These are phyloP conservation scores for Starmerella cellae DNA, from an alignment of 805 yeast species.

Conservation along the genomic window DNA sequence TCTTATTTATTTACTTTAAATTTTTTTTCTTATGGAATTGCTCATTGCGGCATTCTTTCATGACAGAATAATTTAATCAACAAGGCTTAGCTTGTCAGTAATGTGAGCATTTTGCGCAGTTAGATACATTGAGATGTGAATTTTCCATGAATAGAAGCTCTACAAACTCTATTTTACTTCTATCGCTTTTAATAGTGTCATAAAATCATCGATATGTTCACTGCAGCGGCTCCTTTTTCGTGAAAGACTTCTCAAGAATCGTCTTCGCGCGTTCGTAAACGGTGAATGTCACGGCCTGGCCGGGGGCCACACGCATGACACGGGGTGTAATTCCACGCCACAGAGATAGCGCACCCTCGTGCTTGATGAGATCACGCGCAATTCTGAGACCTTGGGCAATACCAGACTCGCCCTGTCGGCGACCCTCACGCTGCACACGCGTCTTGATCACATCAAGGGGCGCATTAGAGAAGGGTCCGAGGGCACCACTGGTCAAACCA, in stretches of 20 bases:
- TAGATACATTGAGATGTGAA: too few relatives aligned
- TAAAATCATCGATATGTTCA: too few relatives aligned
- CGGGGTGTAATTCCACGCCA: constrained; percentile 98
- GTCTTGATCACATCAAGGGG: constrained; percentile 96
- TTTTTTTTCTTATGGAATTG: too few relatives aligned
- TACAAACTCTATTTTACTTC: not conserved
- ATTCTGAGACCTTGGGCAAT: constrained; percentile 68
- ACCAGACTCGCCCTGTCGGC: constrained; percentile 48
- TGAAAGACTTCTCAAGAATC: constrained; percentile 33
- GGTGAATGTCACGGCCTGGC: constrained; percentile 96
- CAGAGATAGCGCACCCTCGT: constrained; percentile 78
- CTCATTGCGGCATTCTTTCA: too few relatives aligned
- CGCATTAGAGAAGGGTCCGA: constrained; percentile 95
- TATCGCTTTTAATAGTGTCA: too few relatives aligned
- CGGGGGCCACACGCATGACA: constrained; percentile 98
- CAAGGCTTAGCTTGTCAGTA: too few relatives aligned
- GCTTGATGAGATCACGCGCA: constrained; percentile 64
- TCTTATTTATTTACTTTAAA: too few relatives aligned
- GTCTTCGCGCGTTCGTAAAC: constrained; percentile 82
- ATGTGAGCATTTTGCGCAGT: too few relatives aligned
- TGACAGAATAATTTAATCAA: too few relatives aligned
- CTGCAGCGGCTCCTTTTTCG: not conserved
- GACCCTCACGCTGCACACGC: constrained; percentile 83
- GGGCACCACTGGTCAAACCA: constrained; percentile 88
- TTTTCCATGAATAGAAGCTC: too few relatives aligned